phyloP scores from a whole-genome alignment of 169 alveolate genomes.

The Perkinsus chesapeaki region DNA sequence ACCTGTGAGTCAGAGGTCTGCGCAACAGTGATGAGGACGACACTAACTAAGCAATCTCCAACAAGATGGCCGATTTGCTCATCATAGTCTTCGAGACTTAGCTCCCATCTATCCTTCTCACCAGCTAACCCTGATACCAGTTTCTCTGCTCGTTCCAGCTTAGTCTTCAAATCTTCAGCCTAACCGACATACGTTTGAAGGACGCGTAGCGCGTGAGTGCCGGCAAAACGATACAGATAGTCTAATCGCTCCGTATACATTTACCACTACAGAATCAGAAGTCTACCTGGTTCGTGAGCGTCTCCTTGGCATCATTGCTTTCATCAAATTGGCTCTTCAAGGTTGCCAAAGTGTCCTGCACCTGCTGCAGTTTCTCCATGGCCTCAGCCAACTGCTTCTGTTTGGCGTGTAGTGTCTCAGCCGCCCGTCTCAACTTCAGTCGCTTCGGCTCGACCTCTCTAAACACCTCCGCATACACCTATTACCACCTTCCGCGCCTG shows the following conservation, averaged over 20 bases:
- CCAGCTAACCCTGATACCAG: slow-evolving; percentile 83
- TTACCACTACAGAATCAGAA: too few species aligned
- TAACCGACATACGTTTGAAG: too few species aligned
- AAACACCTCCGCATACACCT: slow-evolving; percentile 84
- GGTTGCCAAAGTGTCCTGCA: slow-evolving; percentile 61
- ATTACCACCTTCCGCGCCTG: too few species aligned
- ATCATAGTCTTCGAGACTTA: slow-evolving; percentile 61
- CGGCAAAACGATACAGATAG: too few species aligned
- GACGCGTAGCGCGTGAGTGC: too few species aligned
- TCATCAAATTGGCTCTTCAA: slow-evolving; percentile 59
- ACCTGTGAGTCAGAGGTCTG: slow-evolving; percentile 61
- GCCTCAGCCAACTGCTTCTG: slow-evolving; percentile 69
- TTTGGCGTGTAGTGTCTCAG: slow-evolving; percentile 70
- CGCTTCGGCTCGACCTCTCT: slow-evolving; percentile 95
- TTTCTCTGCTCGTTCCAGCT: slow-evolving; percentile 86
- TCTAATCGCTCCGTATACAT: too few species aligned
- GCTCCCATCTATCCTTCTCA: slow-evolving; percentile 86
- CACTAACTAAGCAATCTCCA: slow-evolving; percentile 72
- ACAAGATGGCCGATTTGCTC: slow-evolving; percentile 62
- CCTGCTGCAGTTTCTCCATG: slow-evolving; percentile 47
- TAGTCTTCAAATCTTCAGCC: slow-evolving; percentile 69
- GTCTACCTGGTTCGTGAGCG: slow-evolving; percentile 50
- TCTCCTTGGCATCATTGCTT: slow-evolving; percentile 60
- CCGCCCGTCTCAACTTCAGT: slow-evolving; percentile 69
- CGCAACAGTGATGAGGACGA: slow-evolving; percentile 55